Conservation (phyloP, 768 basidiomycete species). For the Nevesoporus exiguus region DNA sequence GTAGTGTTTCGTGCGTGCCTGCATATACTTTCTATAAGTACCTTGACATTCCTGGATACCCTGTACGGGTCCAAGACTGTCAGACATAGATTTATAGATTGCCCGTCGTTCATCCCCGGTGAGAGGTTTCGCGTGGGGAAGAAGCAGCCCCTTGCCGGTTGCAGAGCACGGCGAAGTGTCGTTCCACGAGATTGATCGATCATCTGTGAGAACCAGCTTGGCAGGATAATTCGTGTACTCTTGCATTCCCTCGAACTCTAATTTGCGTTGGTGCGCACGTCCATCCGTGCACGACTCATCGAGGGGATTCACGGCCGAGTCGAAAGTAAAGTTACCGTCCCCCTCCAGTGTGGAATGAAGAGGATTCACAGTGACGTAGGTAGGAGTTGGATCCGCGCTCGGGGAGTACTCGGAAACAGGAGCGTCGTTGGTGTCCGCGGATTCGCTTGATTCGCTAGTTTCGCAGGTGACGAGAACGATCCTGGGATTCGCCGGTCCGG, state of each 20-base stretch:
- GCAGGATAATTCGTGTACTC: constrained; percentile 19
- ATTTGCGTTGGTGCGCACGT: constrained; percentile 26
- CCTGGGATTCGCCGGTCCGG: constrained; percentile 4
- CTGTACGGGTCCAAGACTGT: constrained; percentile 42
- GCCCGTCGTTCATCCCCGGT: constrained; percentile 45
- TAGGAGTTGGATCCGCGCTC: not conserved
- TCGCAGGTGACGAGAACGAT: constrained; percentile 5
- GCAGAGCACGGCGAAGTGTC: constrained; percentile 20
- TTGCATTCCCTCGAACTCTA: constrained; percentile 27
- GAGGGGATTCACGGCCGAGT: constrained; percentile 17
- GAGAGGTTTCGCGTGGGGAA: constrained; percentile 31
- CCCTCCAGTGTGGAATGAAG: constrained; percentile 14
- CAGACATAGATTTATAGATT: constrained; percentile 50
- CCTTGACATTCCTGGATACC: constrained; percentile 51
- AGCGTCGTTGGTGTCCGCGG: not conserved
- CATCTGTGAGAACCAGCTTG: constrained; percentile 8
- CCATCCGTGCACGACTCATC: constrained; percentile 28
- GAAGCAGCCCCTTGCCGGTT: constrained; percentile 12
- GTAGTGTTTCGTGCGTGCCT: constrained; percentile 43
- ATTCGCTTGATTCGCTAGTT: constrained; percentile 9
- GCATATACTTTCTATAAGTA: constrained; percentile 51
- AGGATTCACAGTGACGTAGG: constrained; percentile 28
- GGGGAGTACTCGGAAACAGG: constrained; percentile 12
- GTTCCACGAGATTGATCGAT: constrained; percentile 11
- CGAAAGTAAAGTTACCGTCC: constrained; percentile 11